Conservation (phyloP, 352 stramenopile genomes). For the Globisporangium mamillatum region DNA sequence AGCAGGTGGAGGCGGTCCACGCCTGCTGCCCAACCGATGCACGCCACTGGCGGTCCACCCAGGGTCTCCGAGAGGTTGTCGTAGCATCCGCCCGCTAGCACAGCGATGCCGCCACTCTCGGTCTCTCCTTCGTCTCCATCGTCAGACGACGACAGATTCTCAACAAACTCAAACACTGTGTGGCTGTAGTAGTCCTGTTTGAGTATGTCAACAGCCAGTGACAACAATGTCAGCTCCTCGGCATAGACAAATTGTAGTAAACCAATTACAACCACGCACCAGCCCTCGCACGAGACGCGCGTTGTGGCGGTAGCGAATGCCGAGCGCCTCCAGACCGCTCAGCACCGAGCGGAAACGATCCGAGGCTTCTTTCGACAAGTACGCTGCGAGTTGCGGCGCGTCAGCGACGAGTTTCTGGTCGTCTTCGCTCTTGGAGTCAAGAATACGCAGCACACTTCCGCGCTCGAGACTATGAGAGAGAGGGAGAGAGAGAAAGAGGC, state of each 20-base stretch:
- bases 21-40: slow-evolving; percentile 83
- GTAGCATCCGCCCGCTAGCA: slow-evolving; percentile 84
- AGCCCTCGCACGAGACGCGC: slow-evolving; percentile 75
- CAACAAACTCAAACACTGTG: slow-evolving; percentile 88
- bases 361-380: slow-evolving; percentile 55
- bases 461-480: slow-evolving; percentile 49
- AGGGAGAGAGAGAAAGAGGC: no score
- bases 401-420: slow-evolving; percentile 68
- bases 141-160: slow-evolving; percentile 24
- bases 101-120: slow-evolving; percentile 54
- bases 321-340: slow-evolving; percentile 53
- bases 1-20: slow-evolving; percentile 78
- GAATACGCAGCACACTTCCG: slow-evolving; percentile 81
- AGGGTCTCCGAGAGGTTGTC: slow-evolving; percentile 69
- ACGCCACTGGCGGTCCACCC: slow-evolving; percentile 54
- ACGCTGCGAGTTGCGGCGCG: slow-evolving; percentile 64
- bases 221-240: neutral
- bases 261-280: slow-evolving; percentile 27
- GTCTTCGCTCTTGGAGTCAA: slow-evolving; percentile 78
- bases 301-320: slow-evolving; percentile 63
- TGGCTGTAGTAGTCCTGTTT: slow-evolving; percentile 88
- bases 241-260: neutral
- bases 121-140: slow-evolving; percentile 5
- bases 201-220: neutral
- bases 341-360: slow-evolving; percentile 75